A percentile compares a stretch with the other conserved stretches of the same genome.
These are phyloP conservation scores for Sanguinoderma infundibulare DNA, from an alignment of 1,284 basidiomycete genomes.

Conservation along the genomic window DNA sequence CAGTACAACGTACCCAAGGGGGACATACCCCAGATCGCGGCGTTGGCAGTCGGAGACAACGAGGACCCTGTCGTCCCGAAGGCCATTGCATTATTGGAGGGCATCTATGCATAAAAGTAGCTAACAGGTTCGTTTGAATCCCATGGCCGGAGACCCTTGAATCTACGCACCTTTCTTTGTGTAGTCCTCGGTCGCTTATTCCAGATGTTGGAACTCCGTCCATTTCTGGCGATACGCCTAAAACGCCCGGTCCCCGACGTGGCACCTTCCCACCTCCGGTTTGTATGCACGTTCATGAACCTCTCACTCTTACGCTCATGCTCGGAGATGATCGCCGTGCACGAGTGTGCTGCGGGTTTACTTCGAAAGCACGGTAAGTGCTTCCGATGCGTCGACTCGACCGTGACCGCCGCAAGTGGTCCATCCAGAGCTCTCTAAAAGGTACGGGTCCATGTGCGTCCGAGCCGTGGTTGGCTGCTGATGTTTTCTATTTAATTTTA, in stretches of 20 bases:
- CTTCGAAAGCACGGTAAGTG: neutral
- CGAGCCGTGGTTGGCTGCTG: neutral
- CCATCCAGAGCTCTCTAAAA: slow-evolving; percentile 7
- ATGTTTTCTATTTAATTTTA: slow-evolving; percentile 10
- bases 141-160: too few relatives aligned
- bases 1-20: slow-evolving; percentile 64
- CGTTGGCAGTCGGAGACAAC: slow-evolving; percentile 46
- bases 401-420: neutral
- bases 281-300: too few relatives aligned
- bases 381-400: neutral
- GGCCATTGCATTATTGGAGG: slow-evolving; percentile 52
- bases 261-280: too few relatives aligned
- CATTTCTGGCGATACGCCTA: neutral
- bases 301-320: too few relatives aligned
- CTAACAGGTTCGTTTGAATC: too few relatives aligned
- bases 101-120: slow-evolving; percentile 43
- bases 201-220: neutral
- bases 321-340: neutral
- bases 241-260: too few relatives aligned
- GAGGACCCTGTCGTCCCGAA: slow-evolving; percentile 42
- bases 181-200: too few relatives aligned
- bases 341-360: neutral
- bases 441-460: slow-evolving; percentile 7
- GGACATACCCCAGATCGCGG: slow-evolving; percentile 56
- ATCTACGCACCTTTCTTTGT: too few relatives aligned